phyloP scores from a whole-genome alignment of 1,284 basidiomycete genomes.

The Sporisorium exsertum region DNA sequence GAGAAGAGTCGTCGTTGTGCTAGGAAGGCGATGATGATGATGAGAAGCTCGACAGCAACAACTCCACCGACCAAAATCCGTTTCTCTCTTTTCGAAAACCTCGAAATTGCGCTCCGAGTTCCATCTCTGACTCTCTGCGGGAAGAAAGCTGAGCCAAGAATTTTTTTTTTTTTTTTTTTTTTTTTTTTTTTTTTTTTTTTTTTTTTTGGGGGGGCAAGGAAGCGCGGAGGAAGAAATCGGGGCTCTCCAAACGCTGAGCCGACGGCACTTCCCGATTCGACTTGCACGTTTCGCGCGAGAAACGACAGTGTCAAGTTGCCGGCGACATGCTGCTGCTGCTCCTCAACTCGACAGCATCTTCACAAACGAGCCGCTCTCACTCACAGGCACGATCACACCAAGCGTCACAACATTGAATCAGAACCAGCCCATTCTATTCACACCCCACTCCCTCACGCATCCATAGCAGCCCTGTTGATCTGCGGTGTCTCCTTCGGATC shows the following conservation, averaged over 20 bases:
- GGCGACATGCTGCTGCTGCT: background rate
- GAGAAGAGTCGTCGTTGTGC: background rate
- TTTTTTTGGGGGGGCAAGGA: background rate
- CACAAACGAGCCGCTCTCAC: background rate
- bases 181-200: background rate
- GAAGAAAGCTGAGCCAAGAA: conserved; percentile 15
- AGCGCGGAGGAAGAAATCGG: background rate
- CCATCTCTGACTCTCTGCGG: conserved; percentile 1
- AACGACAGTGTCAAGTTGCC: background rate
- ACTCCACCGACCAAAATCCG: background rate
- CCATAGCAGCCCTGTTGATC: conserved; percentile 55
- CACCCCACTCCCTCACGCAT: conserved; percentile 37
- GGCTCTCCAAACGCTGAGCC: background rate
- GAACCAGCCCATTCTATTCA: too few relatives aligned
- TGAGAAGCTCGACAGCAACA: conserved; percentile 14
- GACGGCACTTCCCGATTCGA: background rate
- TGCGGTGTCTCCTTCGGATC: conserved; percentile 51
- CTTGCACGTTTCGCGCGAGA: background rate
- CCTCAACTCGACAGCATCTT: background rate
- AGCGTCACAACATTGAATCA: too few relatives aligned
- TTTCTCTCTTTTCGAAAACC: background rate
- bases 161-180: background rate
- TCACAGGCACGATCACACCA: background rate
- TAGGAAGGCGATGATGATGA: conserved; percentile 2
- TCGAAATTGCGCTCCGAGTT: conserved; percentile 11